These are phyloP conservation scores for Leishmania tarentolae DNA, from an alignment of 208 protist genomes.

Conservation along the genomic window DNA sequence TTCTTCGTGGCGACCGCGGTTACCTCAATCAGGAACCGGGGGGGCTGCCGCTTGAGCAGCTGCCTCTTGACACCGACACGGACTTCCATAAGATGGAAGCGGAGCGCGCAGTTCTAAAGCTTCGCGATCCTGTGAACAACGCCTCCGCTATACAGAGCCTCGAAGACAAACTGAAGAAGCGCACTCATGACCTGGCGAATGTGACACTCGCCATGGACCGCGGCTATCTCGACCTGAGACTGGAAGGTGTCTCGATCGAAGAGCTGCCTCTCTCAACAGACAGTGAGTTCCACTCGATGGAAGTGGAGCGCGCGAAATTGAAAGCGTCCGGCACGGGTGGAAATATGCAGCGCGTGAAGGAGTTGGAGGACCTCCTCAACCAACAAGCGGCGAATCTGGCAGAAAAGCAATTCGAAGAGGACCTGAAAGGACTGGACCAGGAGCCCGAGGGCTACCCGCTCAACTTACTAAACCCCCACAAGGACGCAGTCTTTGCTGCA, in stretches of 20 bases:
- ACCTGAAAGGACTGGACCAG: conserved; percentile 56
- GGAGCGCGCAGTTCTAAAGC: conserved; percentile 59
- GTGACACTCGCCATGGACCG: conserved; percentile 48
- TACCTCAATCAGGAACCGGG: conserved; percentile 77
- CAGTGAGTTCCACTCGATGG: conserved; percentile 68
- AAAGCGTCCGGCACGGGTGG: conserved; percentile 43
- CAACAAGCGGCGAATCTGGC: conserved; percentile 61
- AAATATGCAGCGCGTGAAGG: conserved; percentile 41
- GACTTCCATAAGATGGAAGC: conserved; percentile 66
- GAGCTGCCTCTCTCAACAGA: conserved; percentile 67
- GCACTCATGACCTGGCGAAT: conserved; percentile 52
- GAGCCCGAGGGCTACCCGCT: conserved; percentile 68
- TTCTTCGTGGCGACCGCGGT: conserved; percentile 61
- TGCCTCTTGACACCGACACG: conserved; percentile 66
- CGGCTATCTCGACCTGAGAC: conserved; percentile 57
- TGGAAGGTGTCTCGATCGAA: conserved; percentile 49
- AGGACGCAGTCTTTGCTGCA: conserved; percentile 51
- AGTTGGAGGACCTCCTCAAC: conserved; percentile 71
- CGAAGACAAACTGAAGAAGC: conserved; percentile 66
- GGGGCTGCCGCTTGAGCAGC: conserved; percentile 46
- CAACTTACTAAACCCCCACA: conserved; percentile 50
- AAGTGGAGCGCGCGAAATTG: conserved; percentile 70
- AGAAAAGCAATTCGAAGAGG: conserved; percentile 63
- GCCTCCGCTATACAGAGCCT: conserved; percentile 51
- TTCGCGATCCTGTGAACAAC: conserved; percentile 51